phyloP scores from a whole-genome alignment of 768 basidiomycete genomes.

The Ramaria rubella region DNA sequence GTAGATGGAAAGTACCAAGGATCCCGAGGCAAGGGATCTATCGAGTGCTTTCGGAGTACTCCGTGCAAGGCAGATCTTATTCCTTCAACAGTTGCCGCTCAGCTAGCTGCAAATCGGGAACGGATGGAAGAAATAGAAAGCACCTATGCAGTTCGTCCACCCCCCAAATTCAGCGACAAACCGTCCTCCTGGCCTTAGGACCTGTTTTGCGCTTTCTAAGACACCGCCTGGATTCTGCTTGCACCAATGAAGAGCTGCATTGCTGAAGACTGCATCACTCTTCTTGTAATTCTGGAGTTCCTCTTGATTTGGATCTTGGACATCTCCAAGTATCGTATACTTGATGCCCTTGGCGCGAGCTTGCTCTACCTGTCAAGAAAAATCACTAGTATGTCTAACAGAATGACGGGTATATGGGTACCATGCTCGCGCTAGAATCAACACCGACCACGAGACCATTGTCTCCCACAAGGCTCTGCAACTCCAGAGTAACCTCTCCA shows the following conservation, averaged over 20 bases:
- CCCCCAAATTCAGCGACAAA: constrained; percentile 77
- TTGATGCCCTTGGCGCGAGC: constrained; percentile 42
- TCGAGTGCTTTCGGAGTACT: constrained; percentile 44
- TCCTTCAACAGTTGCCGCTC: constrained; percentile 34
- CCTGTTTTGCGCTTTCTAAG: constrained; percentile 46
- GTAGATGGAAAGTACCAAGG: constrained; percentile 84
- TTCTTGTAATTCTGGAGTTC: constrained; percentile 30
- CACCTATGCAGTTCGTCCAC: constrained; percentile 65
- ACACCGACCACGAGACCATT: constrained; percentile 56
- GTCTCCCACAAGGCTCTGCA: constrained; percentile 45
- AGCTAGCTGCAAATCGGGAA: constrained; percentile 4
- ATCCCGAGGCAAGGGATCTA: constrained; percentile 54
- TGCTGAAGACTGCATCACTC: constrained; percentile 76
- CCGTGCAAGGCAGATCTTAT: constrained; percentile 52
- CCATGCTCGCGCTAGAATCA: constrained; percentile 71
- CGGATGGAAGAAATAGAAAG: constrained; percentile 5
- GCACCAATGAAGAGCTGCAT: constrained; percentile 82
- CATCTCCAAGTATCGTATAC: constrained; percentile 46
- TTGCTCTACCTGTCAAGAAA: constrained; percentile 41
- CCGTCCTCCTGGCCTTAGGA: constrained; percentile 64
- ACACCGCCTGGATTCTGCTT: constrained; percentile 65
- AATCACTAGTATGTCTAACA: not conserved
- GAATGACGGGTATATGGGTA: constrained; percentile 24
- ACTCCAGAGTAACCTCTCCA: constrained; percentile 61
- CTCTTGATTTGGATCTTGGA: constrained; percentile 32